phyloP scores from a whole-genome alignment of 2,329 filamentous ascomycete genomes.

The Trichophyton schoenleinii region DNA sequence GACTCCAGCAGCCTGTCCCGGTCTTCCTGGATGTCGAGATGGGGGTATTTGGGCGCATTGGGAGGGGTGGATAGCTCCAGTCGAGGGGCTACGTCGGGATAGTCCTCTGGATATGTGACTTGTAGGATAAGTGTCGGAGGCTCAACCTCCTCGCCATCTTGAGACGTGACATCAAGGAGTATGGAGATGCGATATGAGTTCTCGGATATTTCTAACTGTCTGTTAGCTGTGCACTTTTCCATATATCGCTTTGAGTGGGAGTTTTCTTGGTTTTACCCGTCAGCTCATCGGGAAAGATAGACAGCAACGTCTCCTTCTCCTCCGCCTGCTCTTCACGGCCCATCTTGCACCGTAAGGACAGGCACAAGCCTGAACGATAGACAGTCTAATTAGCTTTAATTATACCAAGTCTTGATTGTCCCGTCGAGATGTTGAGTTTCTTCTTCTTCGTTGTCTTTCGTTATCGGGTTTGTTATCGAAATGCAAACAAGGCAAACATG shows the following conservation, averaged over 20 bases:
- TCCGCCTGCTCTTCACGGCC: conserved; percentile 75
- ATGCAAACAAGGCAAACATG: conserved; percentile 4
- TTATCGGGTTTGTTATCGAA: background rate
- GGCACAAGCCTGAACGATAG: background rate
- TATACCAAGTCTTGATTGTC: background rate
- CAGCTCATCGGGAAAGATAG: conserved; percentile 96
- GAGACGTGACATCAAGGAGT: conserved; percentile 60
- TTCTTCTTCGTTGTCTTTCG: background rate
- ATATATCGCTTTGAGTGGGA: background rate
- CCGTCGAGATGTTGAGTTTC: background rate
- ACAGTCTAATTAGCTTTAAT: background rate
- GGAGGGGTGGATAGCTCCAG: conserved; percentile 67
- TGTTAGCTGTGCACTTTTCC: background rate
- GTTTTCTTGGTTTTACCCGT: conserved; percentile 46
- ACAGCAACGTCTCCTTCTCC: conserved; percentile 94
- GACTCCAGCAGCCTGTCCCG: conserved; percentile 59
- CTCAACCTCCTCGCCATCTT: conserved; percentile 50
- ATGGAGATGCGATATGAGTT: conserved; percentile 79
- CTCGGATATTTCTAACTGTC: conserved; percentile 66
- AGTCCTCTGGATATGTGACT: conserved; percentile 77
- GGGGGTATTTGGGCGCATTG: conserved; percentile 55
- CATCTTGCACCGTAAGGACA: conserved; percentile 23
- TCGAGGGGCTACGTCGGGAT: conserved; percentile 74
- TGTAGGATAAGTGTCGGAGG: conserved; percentile 63
- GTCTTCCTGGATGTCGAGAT: conserved; percentile 71